Evolutionary conservation across 2,329 filamentous ascomycete genomes (phyloP), one percentile per base, ranked within the genome.

Genomic region (Pseudogymnoascus sp.): DNA sequence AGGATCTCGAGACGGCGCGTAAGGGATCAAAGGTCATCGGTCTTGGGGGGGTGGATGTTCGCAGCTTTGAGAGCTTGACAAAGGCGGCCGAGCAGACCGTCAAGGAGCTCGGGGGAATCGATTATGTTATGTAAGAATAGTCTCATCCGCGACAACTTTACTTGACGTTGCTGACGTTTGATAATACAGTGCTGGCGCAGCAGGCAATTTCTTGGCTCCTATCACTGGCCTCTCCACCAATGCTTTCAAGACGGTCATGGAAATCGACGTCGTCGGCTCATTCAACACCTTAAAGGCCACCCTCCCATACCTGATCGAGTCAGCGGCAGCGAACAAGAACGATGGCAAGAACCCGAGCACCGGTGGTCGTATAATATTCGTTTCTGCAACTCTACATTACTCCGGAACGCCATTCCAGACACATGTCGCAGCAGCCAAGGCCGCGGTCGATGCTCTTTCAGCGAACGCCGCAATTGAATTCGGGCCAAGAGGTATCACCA

Each of bases 231-330:
- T 97, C 57, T 90, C 84, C 38, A 75, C 88, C 61, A 97, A 97
- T 71, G 94, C 90, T 3, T 95, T 99, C 83, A 95, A 92, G 73
- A 80, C 89, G 0, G 94, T 99, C 65, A 92, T 97, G 68, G 94
- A 97, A 63, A 99, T 99, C 69, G 94, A 97, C 71, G 87, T 96
- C 2, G 74, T 97, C 34, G 94, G 94, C 30, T 95, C 89, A 13
- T 99, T 89, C 76, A 95, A 97, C 76, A 96, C 91, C 2, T 80
- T 96, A 69, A 97, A 97, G 75, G 91, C 92, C 3, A 94, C 90
- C 0, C 76, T 96, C 33, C 90, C 90, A 0, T 81, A 95, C 68
- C 82, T 99, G 2, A 74, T 90, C 10, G 79, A 83, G 67, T 95
- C 90, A n/a, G 85, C 88, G 1, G 74, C 75, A 33, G 82, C 81